Evolutionary conservation across 1,284 basidiomycete genomes (phyloP).

Genomic region (Trichosporon faecale): DNA sequence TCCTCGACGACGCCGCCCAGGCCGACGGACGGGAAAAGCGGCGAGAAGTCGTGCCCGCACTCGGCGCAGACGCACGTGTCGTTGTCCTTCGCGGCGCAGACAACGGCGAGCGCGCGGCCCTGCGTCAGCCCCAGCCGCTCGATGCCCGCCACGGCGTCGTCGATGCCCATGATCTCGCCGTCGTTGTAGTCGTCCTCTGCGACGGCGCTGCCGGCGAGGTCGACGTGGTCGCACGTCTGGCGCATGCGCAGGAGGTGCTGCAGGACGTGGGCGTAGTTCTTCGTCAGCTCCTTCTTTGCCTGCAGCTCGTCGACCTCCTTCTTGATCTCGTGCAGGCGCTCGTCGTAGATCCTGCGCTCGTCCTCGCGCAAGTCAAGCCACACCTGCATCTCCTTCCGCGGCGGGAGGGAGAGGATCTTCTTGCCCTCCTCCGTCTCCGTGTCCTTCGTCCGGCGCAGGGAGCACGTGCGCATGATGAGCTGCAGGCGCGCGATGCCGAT

Average conservation of each 20-base stretch:
- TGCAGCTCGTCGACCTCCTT: conserved; percentile 63
- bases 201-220: conserved; percentile 65
- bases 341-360: conserved; percentile 84
- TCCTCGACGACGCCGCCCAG: conserved; percentile 56
- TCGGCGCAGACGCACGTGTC: conserved; percentile 82
- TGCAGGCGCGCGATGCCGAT: conserved; percentile 90
- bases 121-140: conserved; percentile 74
- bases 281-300: conserved; percentile 76
- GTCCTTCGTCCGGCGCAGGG: conserved; percentile 93
- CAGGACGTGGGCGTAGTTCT: conserved; percentile 95
- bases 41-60: conserved; percentile 74
- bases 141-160: conserved; percentile 73
- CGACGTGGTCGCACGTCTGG: conserved; percentile 95
- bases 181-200: conserved; percentile 50
- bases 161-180: conserved; percentile 68
- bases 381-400: conserved; percentile 78
- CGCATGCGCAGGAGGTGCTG: conserved; percentile 92
- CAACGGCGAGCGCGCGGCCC: conserved; percentile 71
- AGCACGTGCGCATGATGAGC: conserved; percentile 94
- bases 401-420: conserved; percentile 79
- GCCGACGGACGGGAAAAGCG: conserved; percentile 48
- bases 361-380: conserved; percentile 77
- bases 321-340: conserved; percentile 59
- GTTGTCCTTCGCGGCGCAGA: conserved; percentile 75
- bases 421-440: conserved; percentile 75